A percentile compares a stretch with the other conserved stretches of the same genome.
Conservation (phyloP, 2,329 filamentous ascomycete species). For the Nectriaceae sp. region DNA sequence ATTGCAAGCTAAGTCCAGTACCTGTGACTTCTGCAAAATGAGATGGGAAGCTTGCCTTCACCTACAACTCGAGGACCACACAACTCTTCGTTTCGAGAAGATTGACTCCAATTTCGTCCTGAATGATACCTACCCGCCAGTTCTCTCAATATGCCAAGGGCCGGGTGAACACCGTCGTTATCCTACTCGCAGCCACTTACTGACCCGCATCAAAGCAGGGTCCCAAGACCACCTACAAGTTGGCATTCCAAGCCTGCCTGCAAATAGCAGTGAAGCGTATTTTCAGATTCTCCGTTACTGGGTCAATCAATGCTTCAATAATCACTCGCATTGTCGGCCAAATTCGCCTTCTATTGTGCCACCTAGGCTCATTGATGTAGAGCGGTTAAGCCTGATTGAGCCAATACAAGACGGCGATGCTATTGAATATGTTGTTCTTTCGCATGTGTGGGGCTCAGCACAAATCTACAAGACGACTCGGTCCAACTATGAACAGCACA, state of each 20-base stretch:
- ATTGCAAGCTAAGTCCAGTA: no score
- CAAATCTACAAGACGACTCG: neutral
- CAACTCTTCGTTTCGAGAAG: no score
- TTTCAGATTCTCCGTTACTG: conserved; percentile 6
- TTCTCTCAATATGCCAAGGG: no score
- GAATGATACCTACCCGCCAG: no score
- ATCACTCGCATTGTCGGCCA: neutral
- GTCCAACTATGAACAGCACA: neutral
- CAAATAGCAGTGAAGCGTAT: neutral
- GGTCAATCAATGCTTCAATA: neutral
- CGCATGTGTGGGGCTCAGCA: neutral
- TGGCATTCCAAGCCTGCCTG: neutral
- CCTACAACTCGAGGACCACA: no score
- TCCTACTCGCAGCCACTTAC: no score
- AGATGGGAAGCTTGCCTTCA: no score
- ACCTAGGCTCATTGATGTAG: neutral
- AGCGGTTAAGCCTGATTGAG: no score
- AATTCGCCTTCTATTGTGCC: neutral
- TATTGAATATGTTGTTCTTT: neutral
- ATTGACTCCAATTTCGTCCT: no score
- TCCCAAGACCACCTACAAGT: neutral
- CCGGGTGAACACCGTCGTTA: no score
- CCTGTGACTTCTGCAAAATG: no score
- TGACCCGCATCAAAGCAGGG: no score
- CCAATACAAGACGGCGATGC: neutral